These are phyloP conservation scores for Pseudogymnoascus sp. DNA, from an alignment of 2,329 filamentous ascomycete species.

Conservation along the genomic window DNA sequence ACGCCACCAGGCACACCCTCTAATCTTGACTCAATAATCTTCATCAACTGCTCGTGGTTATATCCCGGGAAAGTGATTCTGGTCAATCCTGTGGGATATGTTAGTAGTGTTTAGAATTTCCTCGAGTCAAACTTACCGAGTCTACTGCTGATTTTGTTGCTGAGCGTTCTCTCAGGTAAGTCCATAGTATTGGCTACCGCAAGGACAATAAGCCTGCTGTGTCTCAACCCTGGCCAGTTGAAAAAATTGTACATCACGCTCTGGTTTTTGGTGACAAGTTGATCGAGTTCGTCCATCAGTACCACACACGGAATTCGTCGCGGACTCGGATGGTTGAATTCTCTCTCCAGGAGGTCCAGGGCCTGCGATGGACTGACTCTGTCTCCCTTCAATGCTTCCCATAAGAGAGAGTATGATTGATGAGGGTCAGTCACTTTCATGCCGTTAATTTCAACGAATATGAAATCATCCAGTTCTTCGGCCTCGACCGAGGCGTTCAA, in stretches of 20 bases:
- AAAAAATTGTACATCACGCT: slow-evolving; percentile 99
- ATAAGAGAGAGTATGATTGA: slow-evolving; percentile 88
- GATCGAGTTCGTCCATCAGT: slow-evolving; percentile 96
- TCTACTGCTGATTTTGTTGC: slow-evolving; percentile 96
- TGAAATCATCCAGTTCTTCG: slow-evolving; percentile 95
- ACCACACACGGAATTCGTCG: slow-evolving; percentile 91
- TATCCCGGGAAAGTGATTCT: slow-evolving; percentile 97
- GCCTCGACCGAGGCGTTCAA: slow-evolving; percentile 79
- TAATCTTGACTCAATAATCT: slow-evolving; percentile 90
- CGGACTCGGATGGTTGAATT: slow-evolving; percentile 87
- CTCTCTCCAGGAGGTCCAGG: slow-evolving; percentile 79
- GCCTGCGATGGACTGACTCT: slow-evolving; percentile 88
- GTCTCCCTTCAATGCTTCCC: slow-evolving; percentile 92
- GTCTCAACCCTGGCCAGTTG: slow-evolving; percentile 91
- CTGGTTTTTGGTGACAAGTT: slow-evolving; percentile 95
- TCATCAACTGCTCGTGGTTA: slow-evolving; percentile 94
- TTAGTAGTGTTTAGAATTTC: slow-evolving; percentile 11
- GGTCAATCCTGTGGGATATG: slow-evolving; percentile 55
- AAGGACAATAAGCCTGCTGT: slow-evolving; percentile 89
- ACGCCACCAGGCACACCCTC: slow-evolving; percentile 82
- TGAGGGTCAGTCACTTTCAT: slow-evolving; percentile 99
- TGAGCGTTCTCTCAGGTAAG: slow-evolving; percentile 86
- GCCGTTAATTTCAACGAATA: slow-evolving; percentile 98
- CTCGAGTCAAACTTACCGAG: slow-evolving; percentile 40
- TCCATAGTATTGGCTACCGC: slow-evolving; percentile 99